Evolutionary conservation across 139 green algal genomes (phyloP), one percentile per base, ranked within the genome.

Genomic region (Mesotaenium endlicherianum): DNA sequence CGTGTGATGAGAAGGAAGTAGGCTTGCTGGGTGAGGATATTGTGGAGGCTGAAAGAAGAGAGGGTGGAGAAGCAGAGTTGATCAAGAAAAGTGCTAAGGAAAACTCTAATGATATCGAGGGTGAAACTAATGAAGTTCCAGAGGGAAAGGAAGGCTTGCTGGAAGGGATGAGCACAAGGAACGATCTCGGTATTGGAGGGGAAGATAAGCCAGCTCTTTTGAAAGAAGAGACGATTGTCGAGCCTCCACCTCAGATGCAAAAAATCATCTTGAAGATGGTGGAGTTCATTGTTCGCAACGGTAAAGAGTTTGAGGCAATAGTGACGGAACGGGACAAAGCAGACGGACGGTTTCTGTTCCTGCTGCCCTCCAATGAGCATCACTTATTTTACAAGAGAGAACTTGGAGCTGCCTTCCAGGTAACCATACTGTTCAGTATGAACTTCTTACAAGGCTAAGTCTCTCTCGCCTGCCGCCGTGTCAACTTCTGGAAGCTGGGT

Each of bases 281-380:
- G 17, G 77, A 81, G n/a, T 84, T 81, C 1, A 83, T 84, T 14
- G 77, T 36, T 16, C 69, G 77, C 8, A 84, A 84, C 49, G 77
- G 77, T 2, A 72, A 82, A 3, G 64, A 84, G 40, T 84, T 84
- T 84, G 77, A 84, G 77, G 72, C 16, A 20, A 82, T 84, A 16
- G 67, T 84, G 64, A n/a, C 16, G 60, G 20, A 84, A 39, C 55
- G 64, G 67, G 77, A 84, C 16, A 11, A n/a, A 2, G 41, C 16
- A 11, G 69, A 79, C 31, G 77, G 77, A 14, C 64, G 77, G 3
- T 84, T 84, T 11, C 77, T 64, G 1, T 84, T 84, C n/a, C 70
- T 84, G 5, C 26, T 82, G 34, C 69, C 58, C 26, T 64, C 53
- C 20, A 53, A 76, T 76, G 67, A 76, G 30, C 20, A 60, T 53